Percentiles rank a stretch among this genome's conserved stretches.
These are phyloP conservation scores for Starmerella cellae DNA, from an alignment of 805 yeast species.

Conservation along the genomic window DNA sequence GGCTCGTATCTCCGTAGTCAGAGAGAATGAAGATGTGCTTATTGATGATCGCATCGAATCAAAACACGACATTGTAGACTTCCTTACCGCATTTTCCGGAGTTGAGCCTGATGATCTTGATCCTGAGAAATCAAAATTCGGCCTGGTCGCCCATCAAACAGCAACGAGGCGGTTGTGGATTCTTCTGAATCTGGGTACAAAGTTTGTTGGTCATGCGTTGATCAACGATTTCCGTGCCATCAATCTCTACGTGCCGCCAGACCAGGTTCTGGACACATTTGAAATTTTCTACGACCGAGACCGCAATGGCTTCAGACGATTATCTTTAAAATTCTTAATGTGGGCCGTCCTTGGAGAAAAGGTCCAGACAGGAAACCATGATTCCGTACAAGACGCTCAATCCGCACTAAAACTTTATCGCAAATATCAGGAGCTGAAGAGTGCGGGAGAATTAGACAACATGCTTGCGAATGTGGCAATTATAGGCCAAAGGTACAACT, in stretches of 20 bases:
- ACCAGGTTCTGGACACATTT: conserved; percentile 82
- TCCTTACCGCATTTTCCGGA: conserved; percentile 85
- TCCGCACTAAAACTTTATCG: conserved; percentile 71
- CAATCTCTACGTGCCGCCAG: conserved; percentile 72
- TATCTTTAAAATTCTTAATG: conserved; percentile 76
- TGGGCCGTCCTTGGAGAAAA: conserved; percentile 59
- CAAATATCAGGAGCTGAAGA: conserved; percentile 50
- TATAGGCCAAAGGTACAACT: conserved; percentile 29
- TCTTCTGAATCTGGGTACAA: conserved; percentile 72
- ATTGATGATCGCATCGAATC: conserved; percentile 87
- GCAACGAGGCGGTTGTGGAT: conserved; percentile 87
- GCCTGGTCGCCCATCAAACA: conserved; percentile 65
- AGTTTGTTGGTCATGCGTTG: conserved; percentile 91
- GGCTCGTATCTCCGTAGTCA: conserved; percentile 77
- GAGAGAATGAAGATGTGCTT: conserved; percentile 34
- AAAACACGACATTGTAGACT: conserved; percentile 54
- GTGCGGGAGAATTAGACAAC: conserved; percentile 45
- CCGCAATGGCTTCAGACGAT: conserved; percentile 45
- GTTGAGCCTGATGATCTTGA: conserved; percentile 84
- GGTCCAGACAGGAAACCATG: conserved; percentile 90
- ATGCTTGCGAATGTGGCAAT: conserved; percentile 53
- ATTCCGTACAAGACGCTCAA: conserved; percentile 89
- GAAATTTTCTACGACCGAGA: conserved; percentile 63
- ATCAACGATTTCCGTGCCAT: conserved; percentile 85
- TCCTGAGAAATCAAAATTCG: conserved; percentile 46